Evolutionary conservation across 2,329 filamentous ascomycete genomes (phyloP), one percentile per base, ranked within the genome.

Genomic region (Cytospora mali): DNA sequence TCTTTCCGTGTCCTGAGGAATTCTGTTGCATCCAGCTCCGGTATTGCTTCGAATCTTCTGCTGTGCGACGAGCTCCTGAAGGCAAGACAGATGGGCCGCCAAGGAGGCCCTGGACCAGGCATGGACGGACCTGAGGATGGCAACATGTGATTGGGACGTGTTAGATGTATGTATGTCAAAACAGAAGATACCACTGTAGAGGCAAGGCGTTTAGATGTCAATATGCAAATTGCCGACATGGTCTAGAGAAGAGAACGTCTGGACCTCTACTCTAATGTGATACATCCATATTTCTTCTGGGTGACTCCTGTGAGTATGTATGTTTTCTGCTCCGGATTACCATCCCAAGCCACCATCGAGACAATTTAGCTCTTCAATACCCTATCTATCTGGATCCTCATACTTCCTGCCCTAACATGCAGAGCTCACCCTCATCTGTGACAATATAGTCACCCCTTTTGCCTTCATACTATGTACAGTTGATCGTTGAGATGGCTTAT

Each of bases 21-120:
- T 81, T 93, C 89, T 75, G 88, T 99, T 66, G 93, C 95, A 3
- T 97, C 93, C 35, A 95, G 93, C 76, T 90, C 94, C 28, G 92
- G 95, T 67, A 99, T 99, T 72, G 94, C 95, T 6, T 94, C 92
- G 11, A 99, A 99, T 79, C 81, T 99, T 68, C 81, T 99, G 68
- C 84, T 99, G 55, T 99, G 95, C 73, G 95, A 99, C 73, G 95
- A 99, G 83, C 84, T 99, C 81, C 82, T 99, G 71, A 99, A 99
- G 84, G 95, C 95, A 66, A 86, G 95, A 75, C 94, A 99, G 81
- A 99, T 99, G 95, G 89, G 84, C 55, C 81, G 86, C 72, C 77
- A 81, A 76, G 82, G 78, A 46, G 85, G 84, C 25, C 86, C 86
- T 2, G 86, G 86, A 7, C 84, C 85, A 4, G 86, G 85, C 64